Evolutionary conservation across 2,329 filamentous ascomycete genomes (phyloP).

Genomic region (Pestalotiopsis sp.): DNA sequence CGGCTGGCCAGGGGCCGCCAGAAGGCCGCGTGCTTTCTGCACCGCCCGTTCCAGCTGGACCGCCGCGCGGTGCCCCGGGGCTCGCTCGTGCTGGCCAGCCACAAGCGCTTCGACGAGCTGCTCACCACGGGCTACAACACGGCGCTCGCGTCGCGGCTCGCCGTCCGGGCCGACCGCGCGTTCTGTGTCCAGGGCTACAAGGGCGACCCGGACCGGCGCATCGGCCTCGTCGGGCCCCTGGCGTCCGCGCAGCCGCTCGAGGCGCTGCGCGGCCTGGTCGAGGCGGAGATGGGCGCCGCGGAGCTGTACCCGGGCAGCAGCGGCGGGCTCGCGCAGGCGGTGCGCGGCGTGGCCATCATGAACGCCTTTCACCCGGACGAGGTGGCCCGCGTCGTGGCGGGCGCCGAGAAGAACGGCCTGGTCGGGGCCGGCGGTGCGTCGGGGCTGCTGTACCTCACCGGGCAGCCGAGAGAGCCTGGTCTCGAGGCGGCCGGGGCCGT

Average conservation of each 20-base stretch:
- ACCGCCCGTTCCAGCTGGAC: conserved; percentile 20
- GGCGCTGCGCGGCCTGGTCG: background rate
- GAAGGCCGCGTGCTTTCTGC: conserved; percentile 17
- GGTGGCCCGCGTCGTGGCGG: conserved; percentile 14
- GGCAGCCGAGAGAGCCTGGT: conserved; percentile 18
- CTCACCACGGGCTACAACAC: conserved; percentile 21
- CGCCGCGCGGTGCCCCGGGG: conserved; percentile 16
- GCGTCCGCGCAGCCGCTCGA: background rate
- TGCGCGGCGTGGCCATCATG: conserved; percentile 19
- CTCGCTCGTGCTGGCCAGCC: conserved; percentile 17
- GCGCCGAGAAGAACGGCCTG: conserved; percentile 2
- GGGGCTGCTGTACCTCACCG: conserved; percentile 19
- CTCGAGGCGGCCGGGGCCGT: conserved; percentile 14
- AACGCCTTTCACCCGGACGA: conserved; percentile 23
- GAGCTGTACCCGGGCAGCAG: conserved; percentile 13
- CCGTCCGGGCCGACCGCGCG: conserved; percentile 6
- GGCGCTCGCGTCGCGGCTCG: conserved; percentile 14
- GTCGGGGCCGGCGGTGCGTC: background rate
- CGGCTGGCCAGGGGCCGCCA: conserved; percentile 1
- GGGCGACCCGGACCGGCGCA: conserved; percentile 17
- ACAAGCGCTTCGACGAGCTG: conserved; percentile 22
- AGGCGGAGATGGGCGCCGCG: conserved; percentile 14
- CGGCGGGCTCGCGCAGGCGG: background rate
- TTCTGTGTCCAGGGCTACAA: conserved; percentile 20
- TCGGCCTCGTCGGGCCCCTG: conserved; percentile 18